Percentiles rank a stretch among this genome's conserved stretches.
phyloP scores from a whole-genome alignment of 768 basidiomycete genomes.

The Epithele typhae region DNA sequence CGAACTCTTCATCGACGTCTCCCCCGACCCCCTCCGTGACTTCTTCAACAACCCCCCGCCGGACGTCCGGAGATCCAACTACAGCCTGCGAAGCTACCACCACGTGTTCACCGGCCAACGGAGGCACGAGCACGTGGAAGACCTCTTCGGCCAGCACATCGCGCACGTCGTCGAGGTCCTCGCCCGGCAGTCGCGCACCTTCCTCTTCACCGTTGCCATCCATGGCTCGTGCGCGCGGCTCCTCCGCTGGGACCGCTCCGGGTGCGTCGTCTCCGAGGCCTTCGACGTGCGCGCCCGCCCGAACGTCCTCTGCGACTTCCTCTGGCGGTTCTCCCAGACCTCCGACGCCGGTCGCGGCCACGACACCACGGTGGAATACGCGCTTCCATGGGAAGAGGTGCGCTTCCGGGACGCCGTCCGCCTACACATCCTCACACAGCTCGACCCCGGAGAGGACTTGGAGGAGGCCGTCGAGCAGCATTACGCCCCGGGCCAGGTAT shows the following conservation, averaged over 20 bases:
- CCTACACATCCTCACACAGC: neutral
- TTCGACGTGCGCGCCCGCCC: conserved; percentile 2
- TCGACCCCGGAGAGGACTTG: neutral
- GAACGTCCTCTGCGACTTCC: conserved; percentile 1
- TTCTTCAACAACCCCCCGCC: conserved; percentile 3
- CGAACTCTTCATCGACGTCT: conserved; percentile 11
- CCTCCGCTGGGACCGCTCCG: conserved; percentile 4
- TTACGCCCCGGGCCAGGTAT: neutral
- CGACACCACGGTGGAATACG: neutral
- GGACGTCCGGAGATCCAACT: neutral
- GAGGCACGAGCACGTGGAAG: too few relatives aligned
- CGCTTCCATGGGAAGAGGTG: neutral
- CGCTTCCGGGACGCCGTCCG: neutral
- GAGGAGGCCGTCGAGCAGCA: conserved; percentile 1
- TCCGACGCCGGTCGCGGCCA: neutral
- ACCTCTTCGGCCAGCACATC: neutral
- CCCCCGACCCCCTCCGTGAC: neutral
- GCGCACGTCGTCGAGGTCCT: neutral
- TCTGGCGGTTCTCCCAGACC: neutral
- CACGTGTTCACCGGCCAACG: too few relatives aligned
- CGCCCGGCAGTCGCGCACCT: neutral
- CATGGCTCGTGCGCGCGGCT: neutral
- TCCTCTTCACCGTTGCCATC: neutral
- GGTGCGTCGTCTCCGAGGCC: neutral
- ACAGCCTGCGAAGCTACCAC: too few relatives aligned